A percentile compares a stretch with the other conserved stretches of the same genome.
Evolutionary conservation across 2,329 filamentous ascomycete genomes (phyloP).

Genomic region (Sporothrix mexicana): DNA sequence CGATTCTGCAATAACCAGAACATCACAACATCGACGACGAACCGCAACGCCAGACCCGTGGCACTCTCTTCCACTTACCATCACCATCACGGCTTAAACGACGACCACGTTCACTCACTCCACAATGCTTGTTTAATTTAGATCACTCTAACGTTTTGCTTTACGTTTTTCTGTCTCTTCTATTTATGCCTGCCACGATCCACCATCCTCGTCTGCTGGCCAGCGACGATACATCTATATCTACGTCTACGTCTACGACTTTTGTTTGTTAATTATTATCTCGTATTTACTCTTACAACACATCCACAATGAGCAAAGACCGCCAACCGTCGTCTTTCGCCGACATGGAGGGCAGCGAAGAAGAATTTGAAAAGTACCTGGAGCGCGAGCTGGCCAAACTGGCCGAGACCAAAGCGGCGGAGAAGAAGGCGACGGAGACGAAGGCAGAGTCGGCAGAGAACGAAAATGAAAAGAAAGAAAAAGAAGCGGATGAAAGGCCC

Average conservation of each 20-base stretch:
- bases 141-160: no score
- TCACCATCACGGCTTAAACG: not conserved
- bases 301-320: not conserved
- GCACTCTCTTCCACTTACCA: not conserved
- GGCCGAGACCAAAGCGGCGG: not conserved
- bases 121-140: not conserved
- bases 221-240: conserved; percentile 24
- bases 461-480: no score
- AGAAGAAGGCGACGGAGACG: not conserved
- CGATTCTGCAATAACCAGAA: not conserved
- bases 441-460: not conserved
- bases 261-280: not conserved
- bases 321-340: not conserved
- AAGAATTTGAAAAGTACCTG: conserved; percentile 29
- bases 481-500: no score
- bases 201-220: conserved; percentile 19
- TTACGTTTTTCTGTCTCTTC: no score
- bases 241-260: not conserved
- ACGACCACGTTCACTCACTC: not conserved
- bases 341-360: conserved; percentile 15
- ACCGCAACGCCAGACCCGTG: not conserved
- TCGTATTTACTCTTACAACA: no score
- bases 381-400: conserved; percentile 22
- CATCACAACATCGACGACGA: not conserved
- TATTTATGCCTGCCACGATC: not conserved